Evolutionary conservation across 306 rosid genomes (phyloP).

Genomic region (Fagus crenata): DNA sequence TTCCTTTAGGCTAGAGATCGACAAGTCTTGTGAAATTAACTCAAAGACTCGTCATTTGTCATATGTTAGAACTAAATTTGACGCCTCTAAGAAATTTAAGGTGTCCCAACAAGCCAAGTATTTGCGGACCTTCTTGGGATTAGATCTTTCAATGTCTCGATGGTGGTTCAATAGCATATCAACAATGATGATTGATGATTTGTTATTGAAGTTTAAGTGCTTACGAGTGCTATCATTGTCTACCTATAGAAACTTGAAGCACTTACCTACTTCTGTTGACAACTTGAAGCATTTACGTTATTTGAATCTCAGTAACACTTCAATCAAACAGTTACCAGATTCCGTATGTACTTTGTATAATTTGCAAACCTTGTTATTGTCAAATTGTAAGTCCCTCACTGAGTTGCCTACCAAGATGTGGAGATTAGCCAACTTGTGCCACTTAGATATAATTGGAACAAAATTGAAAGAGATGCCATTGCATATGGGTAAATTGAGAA

Average conservation of each 20-base stretch:
- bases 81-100: slow-evolving; percentile 5
- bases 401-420: too few species aligned
- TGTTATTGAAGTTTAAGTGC: not conserved
- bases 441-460: too few species aligned
- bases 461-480: too few species aligned
- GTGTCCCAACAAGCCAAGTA: not conserved
- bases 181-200: not conserved
- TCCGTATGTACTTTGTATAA: slow-evolving; percentile 13
- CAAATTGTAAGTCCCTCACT: too few species aligned
- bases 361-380: slow-evolving; percentile 18
- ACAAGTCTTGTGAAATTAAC: not conserved
- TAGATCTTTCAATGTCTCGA: fast-evolving
- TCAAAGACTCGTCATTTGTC: slow-evolving; percentile 19
- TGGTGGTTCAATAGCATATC: not conserved
- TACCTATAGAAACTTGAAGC: not conserved
- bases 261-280: slow-evolving; percentile 1
- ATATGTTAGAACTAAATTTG: not conserved
- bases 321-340: not conserved
- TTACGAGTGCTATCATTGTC: slow-evolving; percentile 7
- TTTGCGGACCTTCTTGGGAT: not conserved
- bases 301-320: not conserved
- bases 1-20: not conserved
- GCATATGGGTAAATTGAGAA: too few species aligned
- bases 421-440: too few species aligned
- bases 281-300: slow-evolving; percentile 15